These are phyloP conservation scores for Coemansia sp. DNA, from an alignment of 192 early-diverging fungal species.

Conservation along the genomic window DNA sequence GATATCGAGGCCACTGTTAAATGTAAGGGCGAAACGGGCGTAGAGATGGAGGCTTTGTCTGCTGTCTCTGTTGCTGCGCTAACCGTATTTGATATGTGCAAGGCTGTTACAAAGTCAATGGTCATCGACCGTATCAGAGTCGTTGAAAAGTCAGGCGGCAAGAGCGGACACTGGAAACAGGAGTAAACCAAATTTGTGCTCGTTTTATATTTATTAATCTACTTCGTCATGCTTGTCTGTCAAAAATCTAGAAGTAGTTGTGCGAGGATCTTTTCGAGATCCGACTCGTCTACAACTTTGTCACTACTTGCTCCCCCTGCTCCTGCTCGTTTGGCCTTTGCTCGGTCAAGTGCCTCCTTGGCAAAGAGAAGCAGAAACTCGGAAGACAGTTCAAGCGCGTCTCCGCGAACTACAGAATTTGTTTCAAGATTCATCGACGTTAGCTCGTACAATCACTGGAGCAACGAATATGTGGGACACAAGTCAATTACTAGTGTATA, in stretches of 20 bases:
- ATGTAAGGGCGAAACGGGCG: constrained; percentile 84
- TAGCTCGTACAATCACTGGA: too few species aligned
- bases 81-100: constrained; percentile 97
- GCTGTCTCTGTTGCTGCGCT: constrained; percentile 78
- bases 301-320: constrained; percentile 13
- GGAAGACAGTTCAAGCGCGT: constrained; percentile 39
- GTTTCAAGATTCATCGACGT: too few species aligned
- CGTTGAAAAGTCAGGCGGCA: constrained; percentile 81
- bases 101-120: constrained; percentile 85
- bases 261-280: constrained; percentile 52
- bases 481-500: too few species aligned
- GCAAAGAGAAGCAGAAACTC: constrained; percentile 40
- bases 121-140: constrained; percentile 73
- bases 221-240: neutral
- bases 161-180: constrained; percentile 61
- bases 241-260: constrained; percentile 51
- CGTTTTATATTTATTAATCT: neutral
- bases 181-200: constrained; percentile 6
- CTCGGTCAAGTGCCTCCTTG: constrained; percentile 44
- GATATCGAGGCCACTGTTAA: constrained; percentile 68
- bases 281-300: constrained; percentile 41
- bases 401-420: constrained; percentile 35
- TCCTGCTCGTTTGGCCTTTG: constrained; percentile 32
- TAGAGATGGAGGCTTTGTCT: constrained; percentile 84
- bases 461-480: too few species aligned